Base-by-base conservation (phyloP, 257 asterid species). In the Solanum rostratum region DNA sequence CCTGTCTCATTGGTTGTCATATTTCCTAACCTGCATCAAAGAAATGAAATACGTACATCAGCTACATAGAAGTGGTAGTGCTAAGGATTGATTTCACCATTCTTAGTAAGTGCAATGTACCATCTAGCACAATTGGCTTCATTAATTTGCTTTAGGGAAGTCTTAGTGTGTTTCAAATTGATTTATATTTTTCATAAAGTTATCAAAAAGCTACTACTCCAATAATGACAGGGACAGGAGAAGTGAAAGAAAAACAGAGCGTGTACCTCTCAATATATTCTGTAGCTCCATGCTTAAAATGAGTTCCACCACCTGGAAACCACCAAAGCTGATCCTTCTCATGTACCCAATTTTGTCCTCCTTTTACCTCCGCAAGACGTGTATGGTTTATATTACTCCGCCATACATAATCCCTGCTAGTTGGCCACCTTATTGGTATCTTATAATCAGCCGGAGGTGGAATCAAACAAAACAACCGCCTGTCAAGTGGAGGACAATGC, bases 291-390 rank as follows among this genome's bases (percentile, higher is more conserved):
- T 97, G 91, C 91, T 97, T 97, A 86, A 97, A 97, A 88, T 97
- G 99, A 55, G 99, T 97, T 84, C 99, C 98, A 69, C 99, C 99
- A 73, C 98, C 99, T 10, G 99, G 99, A 88, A 97, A 97, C 98
- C 98, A 97, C 99, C 98, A 95, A 4, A 94, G 89, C 7, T 89
- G 88, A 85, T 86, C 94, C 89, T 90, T 95, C 24, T 91, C 95
- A 39, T 94, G 99, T 73, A 95, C 99, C 98, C 99, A 95, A 86
- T 95, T 97, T 82, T 97, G 99, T 78, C 99, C 98, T 83, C 97
- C 97, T 90, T 97, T 97, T 37, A 93, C 99, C 87, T 95, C 97
- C 0, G 98, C 97, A 53, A 97, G 98, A 88, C 30, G 98, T 1
- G 97, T 91, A 84, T 97, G 99, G 88, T 97, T 97, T 52, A 97